These are phyloP conservation scores for Solanum virginianum DNA, from an alignment of 257 asterid genomes.

Conservation along the genomic window DNA sequence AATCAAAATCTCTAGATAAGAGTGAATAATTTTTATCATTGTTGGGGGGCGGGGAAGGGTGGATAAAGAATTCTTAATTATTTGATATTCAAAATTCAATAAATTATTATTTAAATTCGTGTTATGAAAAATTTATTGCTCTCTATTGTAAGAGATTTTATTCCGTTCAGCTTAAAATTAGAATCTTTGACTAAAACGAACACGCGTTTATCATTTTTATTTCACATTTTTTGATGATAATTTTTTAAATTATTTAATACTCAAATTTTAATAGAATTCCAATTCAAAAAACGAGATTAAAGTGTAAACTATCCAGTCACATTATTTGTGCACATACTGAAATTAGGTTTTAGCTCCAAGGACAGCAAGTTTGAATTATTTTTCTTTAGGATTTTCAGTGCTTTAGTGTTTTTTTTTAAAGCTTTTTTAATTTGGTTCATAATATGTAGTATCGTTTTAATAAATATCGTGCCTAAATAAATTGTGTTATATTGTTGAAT, in stretches of 20 bases:
- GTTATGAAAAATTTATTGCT: neutral
- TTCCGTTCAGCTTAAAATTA: rapidly evolving
- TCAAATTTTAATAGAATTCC: neutral
- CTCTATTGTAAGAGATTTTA: neutral
- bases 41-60: too few relatives aligned
- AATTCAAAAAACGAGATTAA: neutral
- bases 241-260: neutral
- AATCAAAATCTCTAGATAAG: neutral
- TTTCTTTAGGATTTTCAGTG: too few relatives aligned
- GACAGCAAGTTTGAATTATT: too few relatives aligned
- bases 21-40: neutral
- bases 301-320: neutral
- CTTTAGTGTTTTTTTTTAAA: neutral
- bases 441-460: neutral
- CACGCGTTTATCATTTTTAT: neutral
- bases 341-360: neutral
- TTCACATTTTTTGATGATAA: neutral
- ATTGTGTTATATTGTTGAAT: too few relatives aligned
- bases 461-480: neutral
- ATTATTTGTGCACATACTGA: neutral
- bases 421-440: neutral
- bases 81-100: neutral
- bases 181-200: neutral
- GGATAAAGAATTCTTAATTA: neutral
- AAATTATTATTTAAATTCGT: neutral